Evolutionary conservation across 1,284 basidiomycete genomes (phyloP), one percentile per base, ranked within the genome.

Genomic region (Pseudozyma sp.): DNA sequence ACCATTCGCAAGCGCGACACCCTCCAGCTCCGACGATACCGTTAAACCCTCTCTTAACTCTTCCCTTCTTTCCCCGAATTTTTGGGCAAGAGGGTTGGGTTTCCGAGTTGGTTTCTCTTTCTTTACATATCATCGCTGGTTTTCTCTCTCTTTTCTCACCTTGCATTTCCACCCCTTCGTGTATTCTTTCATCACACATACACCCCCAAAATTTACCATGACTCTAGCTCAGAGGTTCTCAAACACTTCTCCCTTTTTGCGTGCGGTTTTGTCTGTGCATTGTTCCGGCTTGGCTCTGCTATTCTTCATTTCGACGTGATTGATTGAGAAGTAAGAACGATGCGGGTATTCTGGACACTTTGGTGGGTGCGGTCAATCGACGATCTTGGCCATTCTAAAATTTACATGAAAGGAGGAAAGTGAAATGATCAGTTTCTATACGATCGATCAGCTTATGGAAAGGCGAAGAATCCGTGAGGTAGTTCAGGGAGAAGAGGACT

Each of bases 1-100:
- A 93, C 93, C 87, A 98, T 95, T 94, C 94, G 93, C 88, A 94
- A 90, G 87, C 93, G 97, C 92, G 76, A 79, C 76, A 88, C 87
- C 52, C 93, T 97, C 89, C 94, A 93, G 86, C 92, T 97, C 85
- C 93, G 93, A 86, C 93, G 95, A 85, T 98, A 98, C 92, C 93
- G 95, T 87, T 97, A 90, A 83, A 92, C 83, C 83, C 60, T 40
- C 54, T 43, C 21, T 4, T 25, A 16, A 18, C 10, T n/a, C n/a
- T n/a, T n/a, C n/a, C n/a, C n/a, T n/a, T n/a, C n/a, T n/a, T n/a
- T n/a, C n/a, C n/a, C n/a, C n/a, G n/a, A n/a, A n/a, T n/a, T n/a
- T n/a, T n/a, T n/a, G n/a, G n/a, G n/a, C n/a, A n/a, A n/a, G n/a
- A n/a, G n/a, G n/a, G n/a, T n/a, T n/a, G n/a, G n/a, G n/a, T n/a